Evolutionary conservation across 108 stramenopile species (phyloP).

Genomic region (Skeletonema grethae): DNA sequence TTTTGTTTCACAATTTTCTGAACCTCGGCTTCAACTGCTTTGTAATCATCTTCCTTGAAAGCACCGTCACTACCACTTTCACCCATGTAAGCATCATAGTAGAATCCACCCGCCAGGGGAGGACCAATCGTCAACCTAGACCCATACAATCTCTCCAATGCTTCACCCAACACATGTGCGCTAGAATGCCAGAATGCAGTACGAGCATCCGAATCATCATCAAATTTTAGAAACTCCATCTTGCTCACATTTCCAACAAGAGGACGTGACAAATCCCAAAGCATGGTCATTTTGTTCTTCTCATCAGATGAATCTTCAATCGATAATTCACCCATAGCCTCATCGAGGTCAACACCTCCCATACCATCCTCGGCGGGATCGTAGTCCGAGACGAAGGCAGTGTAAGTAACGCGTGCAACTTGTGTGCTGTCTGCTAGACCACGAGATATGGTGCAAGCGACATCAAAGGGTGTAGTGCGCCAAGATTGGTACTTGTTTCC

Average conservation of each 20-base stretch:
- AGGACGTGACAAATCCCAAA: conserved; percentile 97
- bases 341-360: conserved; percentile 73
- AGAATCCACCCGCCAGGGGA: conserved; percentile 95
- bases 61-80: conserved; percentile 51
- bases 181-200: conserved; percentile 99
- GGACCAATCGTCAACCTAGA: conserved; percentile 96
- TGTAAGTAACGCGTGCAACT: conserved; percentile 91
- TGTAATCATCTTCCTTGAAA: conserved; percentile 90
- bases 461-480: conserved; percentile 92
- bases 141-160: conserved; percentile 95
- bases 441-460: conserved; percentile 88
- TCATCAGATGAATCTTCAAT: conserved; percentile 57
- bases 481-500: conserved; percentile 51
- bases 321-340: conserved; percentile 71
- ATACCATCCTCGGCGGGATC: conserved; percentile 78
- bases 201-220: conserved; percentile 87
- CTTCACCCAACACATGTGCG: conserved; percentile 97
- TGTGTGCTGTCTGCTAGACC: conserved; percentile 84
- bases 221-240: conserved; percentile 92
- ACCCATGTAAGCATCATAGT: conserved; percentile 99
- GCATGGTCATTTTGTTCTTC: conserved; percentile 58
- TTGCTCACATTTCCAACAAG: conserved; percentile 88
- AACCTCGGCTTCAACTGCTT: conserved; percentile 81
- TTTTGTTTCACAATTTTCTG: conserved; percentile 91
- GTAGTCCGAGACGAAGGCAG: conserved; percentile 77